Percentiles rank a stretch among this genome's conserved stretches.
phyloP scores from a whole-genome alignment of 2,329 filamentous ascomycete genomes.

The Leptographium lundbergii region DNA sequence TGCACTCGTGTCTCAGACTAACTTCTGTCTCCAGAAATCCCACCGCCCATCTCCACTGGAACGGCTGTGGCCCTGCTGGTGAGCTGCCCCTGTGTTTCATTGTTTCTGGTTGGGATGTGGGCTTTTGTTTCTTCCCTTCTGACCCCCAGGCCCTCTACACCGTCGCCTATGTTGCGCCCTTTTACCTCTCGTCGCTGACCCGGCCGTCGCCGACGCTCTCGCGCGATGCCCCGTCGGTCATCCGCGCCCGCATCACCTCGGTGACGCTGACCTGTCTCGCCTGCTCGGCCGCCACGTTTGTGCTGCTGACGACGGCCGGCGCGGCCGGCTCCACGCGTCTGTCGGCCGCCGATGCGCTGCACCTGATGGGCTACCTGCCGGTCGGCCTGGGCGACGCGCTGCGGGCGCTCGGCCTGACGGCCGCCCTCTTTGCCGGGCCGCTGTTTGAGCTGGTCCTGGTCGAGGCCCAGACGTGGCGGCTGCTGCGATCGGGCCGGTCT shows the following conservation, averaged over 20 bases:
- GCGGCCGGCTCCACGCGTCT: conserved; percentile 25
- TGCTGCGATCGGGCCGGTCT: conserved; percentile 34
- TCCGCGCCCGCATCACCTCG: conserved; percentile 70
- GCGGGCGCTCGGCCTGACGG: conserved; percentile 56
- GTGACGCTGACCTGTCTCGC: conserved; percentile 64
- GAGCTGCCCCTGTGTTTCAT: conserved; percentile 10
- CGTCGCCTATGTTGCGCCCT: conserved; percentile 77
- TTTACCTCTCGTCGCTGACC: conserved; percentile 72
- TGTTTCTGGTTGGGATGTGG: too few species aligned
- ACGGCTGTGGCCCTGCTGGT: conserved; percentile 25
- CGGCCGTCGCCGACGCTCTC: conserved; percentile 67
- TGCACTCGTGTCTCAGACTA: not conserved
- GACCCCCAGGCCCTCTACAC: conserved; percentile 58
- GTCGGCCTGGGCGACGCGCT: conserved; percentile 50
- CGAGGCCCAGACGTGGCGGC: conserved; percentile 56
- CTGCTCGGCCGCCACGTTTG: conserved; percentile 54
- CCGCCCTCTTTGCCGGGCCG: conserved; percentile 70
- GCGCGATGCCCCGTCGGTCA: conserved; percentile 80
- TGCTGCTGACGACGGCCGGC: conserved; percentile 46
- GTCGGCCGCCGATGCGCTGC: conserved; percentile 35
- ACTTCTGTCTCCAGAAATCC: conserved; percentile 3
- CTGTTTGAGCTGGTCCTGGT: conserved; percentile 69
- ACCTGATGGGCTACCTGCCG: conserved; percentile 73
- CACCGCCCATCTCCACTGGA: conserved; percentile 26
- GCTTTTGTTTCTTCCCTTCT: not conserved